Evolutionary conservation across 352 stramenopile species (phyloP), one percentile per base, ranked within the genome.

Genomic region (Pythium utonaiense): DNA sequence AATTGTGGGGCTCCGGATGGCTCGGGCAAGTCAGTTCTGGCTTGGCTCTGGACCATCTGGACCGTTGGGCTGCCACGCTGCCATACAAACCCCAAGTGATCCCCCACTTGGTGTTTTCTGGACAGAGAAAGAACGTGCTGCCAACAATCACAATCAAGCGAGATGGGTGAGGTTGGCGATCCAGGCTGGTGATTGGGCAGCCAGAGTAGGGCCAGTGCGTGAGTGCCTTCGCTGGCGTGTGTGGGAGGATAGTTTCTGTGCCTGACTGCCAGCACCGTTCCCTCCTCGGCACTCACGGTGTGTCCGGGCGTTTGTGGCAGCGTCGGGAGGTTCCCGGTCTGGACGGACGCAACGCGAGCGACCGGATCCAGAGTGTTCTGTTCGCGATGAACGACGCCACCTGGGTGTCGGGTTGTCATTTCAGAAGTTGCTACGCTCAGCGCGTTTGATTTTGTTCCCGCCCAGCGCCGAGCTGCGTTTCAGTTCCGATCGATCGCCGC

Each of bases 321-420:
- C 38, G 4, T n/a, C 19, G 6, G 10, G 24, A 54, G 22, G 10
- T 9, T n/a, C 44, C 38, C 8, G 13, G n/a, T 45, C 38, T 45
- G 38, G 38, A 45, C 38, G 38, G 24, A 59, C 34, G 21, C 30
- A 33, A 48, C 19, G 54, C 42, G 38, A n/a, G 38, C 19, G 21
- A 45, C 28, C 56, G 48, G 27, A 51, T 47, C 52, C 16, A 38
- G 57, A 36, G 57, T 45, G 50, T 22, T 41, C 28, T 31, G 9
- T 24, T 21, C 38, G 50, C 58, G 58, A 65, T 31, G 58, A 42
- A 59, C 49, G 49, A 65, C 58, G 57, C 58, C 58, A 53, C 52
- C 44, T 61, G 41, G 51, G 60, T 61, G 60, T 66, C 30, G 52
- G 60, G 60, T 66, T 66, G 60, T 66, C 60, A 66, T 66, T 66